phyloP scores from a whole-genome alignment of 371 early-diverging fungal species.

The Actinomucor elegans region DNA sequence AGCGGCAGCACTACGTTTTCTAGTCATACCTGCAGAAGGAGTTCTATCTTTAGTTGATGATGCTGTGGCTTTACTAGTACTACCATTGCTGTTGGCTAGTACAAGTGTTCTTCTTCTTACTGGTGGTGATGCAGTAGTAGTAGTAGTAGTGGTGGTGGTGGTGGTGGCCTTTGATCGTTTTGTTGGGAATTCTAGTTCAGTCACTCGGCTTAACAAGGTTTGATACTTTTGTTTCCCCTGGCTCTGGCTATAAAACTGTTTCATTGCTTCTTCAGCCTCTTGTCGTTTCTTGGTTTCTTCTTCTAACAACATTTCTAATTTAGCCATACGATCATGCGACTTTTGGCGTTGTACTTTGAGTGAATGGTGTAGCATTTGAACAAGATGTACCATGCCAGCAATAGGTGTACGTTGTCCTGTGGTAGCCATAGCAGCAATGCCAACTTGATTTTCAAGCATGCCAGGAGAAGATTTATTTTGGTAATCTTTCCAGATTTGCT shows the following conservation, averaged over 20 bases:
- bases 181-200: conserved; percentile 11
- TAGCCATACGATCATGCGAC: conserved; percentile 22
- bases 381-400: conserved; percentile 30
- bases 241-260: not conserved
- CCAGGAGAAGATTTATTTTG: conserved; percentile 6
- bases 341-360: conserved; percentile 24
- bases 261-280: conserved; percentile 12
- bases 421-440: conserved; percentile 4
- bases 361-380: conserved; percentile 27
- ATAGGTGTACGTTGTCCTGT: conserved; percentile 22
- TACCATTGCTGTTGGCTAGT: not conserved
- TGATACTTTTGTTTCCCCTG: conserved; percentile 4
- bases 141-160: not conserved
- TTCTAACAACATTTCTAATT: conserved; percentile 23
- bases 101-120: not conserved
- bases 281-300: conserved; percentile 25
- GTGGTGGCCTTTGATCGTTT: conserved; percentile 1
- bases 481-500: conserved; percentile 22
- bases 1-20: not conserved
- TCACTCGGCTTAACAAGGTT: conserved; percentile 5
- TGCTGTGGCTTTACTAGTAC: not conserved
- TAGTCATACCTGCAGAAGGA: not conserved
- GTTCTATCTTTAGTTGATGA: not conserved
- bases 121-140: not conserved
- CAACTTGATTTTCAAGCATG: conserved; percentile 8